Percentiles rank a stretch among this genome's conserved stretches.
phyloP scores from a whole-genome alignment of 2,329 filamentous ascomycete species.

The Aspergillus sp. region DNA sequence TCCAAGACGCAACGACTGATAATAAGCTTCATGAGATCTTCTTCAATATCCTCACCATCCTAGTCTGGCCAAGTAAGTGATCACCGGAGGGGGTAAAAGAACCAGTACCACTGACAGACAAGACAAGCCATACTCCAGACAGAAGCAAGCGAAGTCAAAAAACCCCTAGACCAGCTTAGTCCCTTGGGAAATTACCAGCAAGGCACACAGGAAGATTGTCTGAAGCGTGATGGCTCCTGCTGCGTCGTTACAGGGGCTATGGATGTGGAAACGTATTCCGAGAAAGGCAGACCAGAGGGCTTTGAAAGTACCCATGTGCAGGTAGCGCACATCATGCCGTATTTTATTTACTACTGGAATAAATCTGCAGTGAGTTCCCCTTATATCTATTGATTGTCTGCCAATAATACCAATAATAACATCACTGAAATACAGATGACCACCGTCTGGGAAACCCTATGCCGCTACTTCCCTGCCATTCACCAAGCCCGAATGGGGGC shows the following conservation, averaged over 20 bases:
- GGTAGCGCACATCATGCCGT: slow-evolving; percentile 8
- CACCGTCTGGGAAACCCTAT: slow-evolving; percentile 2
- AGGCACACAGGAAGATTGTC: background rate
- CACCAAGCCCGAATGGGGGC: background rate
- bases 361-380: background rate
- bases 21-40: background rate
- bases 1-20: background rate
- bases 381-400: background rate
- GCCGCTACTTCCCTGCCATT: slow-evolving; percentile 5
- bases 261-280: background rate
- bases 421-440: background rate
- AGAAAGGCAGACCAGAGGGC: background rate
- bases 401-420: background rate
- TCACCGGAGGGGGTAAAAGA: background rate
- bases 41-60: background rate
- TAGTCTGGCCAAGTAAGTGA: slow-evolving; percentile 3
- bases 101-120: background rate
- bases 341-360: slow-evolving; percentile 2
- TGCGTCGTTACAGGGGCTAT: background rate
- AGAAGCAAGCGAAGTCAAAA: background rate
- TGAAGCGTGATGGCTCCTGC: slow-evolving; percentile 3
- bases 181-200: no score
- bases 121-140: slow-evolving; percentile 7
- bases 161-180: no score
- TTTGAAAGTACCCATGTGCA: background rate